These are phyloP conservation scores for Pinus albicaulis DNA, from an alignment of 75 land plant species.

Conservation along the genomic window DNA sequence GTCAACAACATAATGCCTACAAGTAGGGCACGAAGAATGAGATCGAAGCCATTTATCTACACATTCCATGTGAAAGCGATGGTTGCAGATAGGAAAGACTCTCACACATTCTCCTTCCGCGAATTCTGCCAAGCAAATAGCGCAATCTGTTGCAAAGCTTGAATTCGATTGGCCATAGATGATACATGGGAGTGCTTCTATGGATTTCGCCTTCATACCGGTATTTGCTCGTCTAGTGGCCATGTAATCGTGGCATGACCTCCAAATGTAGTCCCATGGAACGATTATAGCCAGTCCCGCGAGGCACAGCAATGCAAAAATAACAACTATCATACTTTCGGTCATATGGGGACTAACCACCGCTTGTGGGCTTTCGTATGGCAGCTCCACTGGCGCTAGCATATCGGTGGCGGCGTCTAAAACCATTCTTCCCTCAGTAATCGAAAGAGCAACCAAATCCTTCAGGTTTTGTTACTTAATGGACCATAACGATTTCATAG, in stretches of 20 bases:
- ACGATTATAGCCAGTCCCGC: not conserved
- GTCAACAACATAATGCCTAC: conserved; percentile 38
- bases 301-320: not conserved
- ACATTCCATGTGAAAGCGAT: conserved; percentile 66
- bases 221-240: not conserved
- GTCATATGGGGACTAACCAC: not conserved
- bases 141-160: conserved; percentile 25
- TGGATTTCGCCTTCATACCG: not conserved
- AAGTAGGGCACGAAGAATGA: conserved; percentile 68
- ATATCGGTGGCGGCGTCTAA: not conserved
- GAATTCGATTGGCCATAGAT: not conserved
- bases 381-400: too few relatives aligned
- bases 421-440: not conserved
- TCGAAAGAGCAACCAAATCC: too few relatives aligned
- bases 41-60: conserved; percentile 67
- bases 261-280: not conserved
- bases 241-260: not conserved
- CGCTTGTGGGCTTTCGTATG: not conserved
- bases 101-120: conserved; percentile 30
- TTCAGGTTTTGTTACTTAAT: too few relatives aligned
- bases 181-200: not conserved
- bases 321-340: not conserved
- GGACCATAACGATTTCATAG: too few relatives aligned
- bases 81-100: conserved; percentile 67
- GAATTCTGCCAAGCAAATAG: conserved; percentile 66